These are phyloP conservation scores for Rossbeevera mucosa DNA, from an alignment of 768 basidiomycete species.

Conservation along the genomic window DNA sequence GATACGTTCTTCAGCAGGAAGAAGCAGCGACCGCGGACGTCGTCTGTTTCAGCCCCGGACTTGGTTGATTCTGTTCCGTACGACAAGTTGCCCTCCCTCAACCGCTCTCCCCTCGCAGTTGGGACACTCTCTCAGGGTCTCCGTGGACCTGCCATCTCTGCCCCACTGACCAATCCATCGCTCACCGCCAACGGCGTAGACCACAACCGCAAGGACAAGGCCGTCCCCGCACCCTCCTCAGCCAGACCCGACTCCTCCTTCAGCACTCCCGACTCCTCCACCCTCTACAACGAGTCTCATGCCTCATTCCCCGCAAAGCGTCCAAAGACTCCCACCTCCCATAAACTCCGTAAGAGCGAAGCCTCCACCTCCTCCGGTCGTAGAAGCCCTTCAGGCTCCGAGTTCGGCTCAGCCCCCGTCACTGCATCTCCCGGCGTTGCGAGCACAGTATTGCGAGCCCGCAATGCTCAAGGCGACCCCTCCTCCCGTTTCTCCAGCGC, in stretches of 20 bases:
- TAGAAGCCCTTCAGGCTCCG: slow-evolving; percentile 47
- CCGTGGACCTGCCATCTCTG: slow-evolving; percentile 58
- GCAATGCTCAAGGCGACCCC: slow-evolving; percentile 52
- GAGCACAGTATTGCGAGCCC: slow-evolving; percentile 46
- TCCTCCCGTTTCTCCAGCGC: slow-evolving; percentile 50
- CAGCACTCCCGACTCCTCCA: slow-evolving; percentile 55
- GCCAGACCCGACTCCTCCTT: slow-evolving; percentile 49
- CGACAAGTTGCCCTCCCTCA: slow-evolving; percentile 53
- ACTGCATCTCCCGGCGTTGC: slow-evolving; percentile 29
- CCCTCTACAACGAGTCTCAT: slow-evolving; percentile 49
- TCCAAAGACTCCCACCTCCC: slow-evolving; percentile 33
- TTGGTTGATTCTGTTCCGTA: slow-evolving; percentile 71
- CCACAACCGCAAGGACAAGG: slow-evolving; percentile 51
- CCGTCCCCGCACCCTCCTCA: slow-evolving; percentile 21
- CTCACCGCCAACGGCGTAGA: slow-evolving; percentile 70
- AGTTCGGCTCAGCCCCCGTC: slow-evolving; percentile 46
- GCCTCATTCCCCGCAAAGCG: slow-evolving; percentile 34
- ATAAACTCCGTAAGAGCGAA: slow-evolving; percentile 47
- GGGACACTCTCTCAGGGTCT: slow-evolving; percentile 52
- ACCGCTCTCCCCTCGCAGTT: slow-evolving; percentile 57
- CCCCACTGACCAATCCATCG: slow-evolving; percentile 79
- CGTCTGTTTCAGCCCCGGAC: slow-evolving; percentile 58
- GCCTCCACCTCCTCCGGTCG: slow-evolving; percentile 47
- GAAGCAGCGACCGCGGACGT: slow-evolving; percentile 53
- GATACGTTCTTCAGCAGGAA: slow-evolving; percentile 64